These are phyloP conservation scores for Tetrapisispora pingtungensis DNA, from an alignment of 805 yeast genomes.

Conservation along the genomic window DNA sequence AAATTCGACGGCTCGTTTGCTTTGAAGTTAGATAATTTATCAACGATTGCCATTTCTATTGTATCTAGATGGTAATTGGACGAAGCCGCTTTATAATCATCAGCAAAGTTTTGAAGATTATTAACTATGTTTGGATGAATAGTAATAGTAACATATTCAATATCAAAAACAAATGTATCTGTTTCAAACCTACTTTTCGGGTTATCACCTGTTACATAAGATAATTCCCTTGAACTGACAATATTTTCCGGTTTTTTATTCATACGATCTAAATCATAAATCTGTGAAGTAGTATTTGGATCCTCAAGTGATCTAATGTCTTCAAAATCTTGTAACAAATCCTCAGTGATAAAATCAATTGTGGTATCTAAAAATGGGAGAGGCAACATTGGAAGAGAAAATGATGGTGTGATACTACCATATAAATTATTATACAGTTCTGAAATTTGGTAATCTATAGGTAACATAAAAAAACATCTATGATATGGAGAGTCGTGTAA, in stretches of 20 bases:
- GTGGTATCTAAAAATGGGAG: constrained; percentile 47
- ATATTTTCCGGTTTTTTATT: background rate
- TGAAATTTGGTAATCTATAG: constrained; percentile 37
- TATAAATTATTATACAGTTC: constrained; percentile 36
- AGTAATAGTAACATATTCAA: constrained; percentile 37
- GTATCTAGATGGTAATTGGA: constrained; percentile 48
- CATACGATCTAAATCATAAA: background rate
- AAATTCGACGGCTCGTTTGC: constrained; percentile 8
- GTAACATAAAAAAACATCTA: constrained; percentile 62
- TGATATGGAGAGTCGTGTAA: constrained; percentile 77
- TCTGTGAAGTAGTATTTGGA: no score
- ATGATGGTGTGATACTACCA: constrained; percentile 48
- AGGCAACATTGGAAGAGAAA: constrained; percentile 54
- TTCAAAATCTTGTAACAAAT: constrained; percentile 18
- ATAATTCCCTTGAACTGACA: no score
- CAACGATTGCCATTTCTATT: constrained; percentile 51
- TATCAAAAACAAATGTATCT: constrained; percentile 31
- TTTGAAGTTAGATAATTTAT: constrained; percentile 31
- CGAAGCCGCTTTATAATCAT: constrained; percentile 30
- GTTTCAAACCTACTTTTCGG: background rate
- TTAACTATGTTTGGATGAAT: constrained; percentile 27
- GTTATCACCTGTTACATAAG: background rate
- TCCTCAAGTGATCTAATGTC: background rate
- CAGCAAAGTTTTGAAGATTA: constrained; percentile 31
- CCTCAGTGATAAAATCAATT: constrained; percentile 33